These are phyloP conservation scores for Scalesia atractyloides DNA, from an alignment of 129 eudicot genomes.

Conservation along the genomic window DNA sequence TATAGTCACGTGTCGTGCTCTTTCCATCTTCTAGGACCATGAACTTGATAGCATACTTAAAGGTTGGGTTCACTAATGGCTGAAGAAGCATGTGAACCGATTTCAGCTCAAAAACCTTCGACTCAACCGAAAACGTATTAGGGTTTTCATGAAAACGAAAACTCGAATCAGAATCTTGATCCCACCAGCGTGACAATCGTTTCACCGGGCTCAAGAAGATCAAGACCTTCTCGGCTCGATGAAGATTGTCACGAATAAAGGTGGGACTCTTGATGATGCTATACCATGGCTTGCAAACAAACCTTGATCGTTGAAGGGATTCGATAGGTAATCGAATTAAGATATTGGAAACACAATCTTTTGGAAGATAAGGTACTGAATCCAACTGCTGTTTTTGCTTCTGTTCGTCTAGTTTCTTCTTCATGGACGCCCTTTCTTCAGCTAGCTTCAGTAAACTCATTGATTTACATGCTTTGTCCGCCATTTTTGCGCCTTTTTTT, in stretches of 20 bases:
- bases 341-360: constrained; percentile 51
- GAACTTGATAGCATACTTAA: constrained; percentile 35
- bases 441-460: constrained; percentile 47
- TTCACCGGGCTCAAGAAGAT: constrained; percentile 34
- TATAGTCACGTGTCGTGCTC: constrained; percentile 31
- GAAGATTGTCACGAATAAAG: constrained; percentile 42
- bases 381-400: constrained; percentile 31
- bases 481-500: constrained; percentile 20
- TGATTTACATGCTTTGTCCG: constrained; percentile 31
- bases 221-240: constrained; percentile 41
- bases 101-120: constrained; percentile 29
- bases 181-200: constrained; percentile 10
- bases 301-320: constrained; percentile 41
- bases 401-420: constrained; percentile 40
- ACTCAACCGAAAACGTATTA: constrained; percentile 44
- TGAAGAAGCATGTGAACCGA: constrained; percentile 29
- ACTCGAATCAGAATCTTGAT: neutral
- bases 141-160: constrained; percentile 15
- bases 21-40: constrained; percentile 39
- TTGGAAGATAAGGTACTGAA: constrained; percentile 44
- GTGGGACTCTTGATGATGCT: constrained; percentile 38
- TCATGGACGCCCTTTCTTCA: constrained; percentile 41
- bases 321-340: constrained; percentile 59
- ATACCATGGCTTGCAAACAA: constrained; percentile 62
- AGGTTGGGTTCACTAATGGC: constrained; percentile 17